These are phyloP conservation scores for Apostasia shenzhenica DNA, from an alignment of 106 monocot genomes.

Conservation along the genomic window DNA sequence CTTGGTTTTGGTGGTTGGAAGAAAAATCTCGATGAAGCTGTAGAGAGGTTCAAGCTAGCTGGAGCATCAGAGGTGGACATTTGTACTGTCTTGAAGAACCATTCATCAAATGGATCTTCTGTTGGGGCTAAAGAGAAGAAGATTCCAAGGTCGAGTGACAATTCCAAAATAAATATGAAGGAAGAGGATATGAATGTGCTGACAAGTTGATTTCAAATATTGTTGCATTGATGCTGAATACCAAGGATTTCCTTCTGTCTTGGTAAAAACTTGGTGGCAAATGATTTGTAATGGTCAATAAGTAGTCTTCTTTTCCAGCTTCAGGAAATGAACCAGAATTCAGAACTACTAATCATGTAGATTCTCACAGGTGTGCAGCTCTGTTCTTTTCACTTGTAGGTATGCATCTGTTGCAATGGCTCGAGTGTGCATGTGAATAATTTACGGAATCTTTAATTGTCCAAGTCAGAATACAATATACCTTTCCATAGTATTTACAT, in stretches of 20 bases:
- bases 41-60: conserved; percentile 90
- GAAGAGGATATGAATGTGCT: conserved; percentile 42
- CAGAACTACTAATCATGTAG: not conserved
- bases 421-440: conserved; percentile 21
- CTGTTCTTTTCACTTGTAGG: conserved; percentile 2
- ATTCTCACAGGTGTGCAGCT: conserved; percentile 5
- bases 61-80: conserved; percentile 91
- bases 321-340: not conserved
- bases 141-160: conserved; percentile 11
- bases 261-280: not conserved
- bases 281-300: not conserved
- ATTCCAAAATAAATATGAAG: conserved; percentile 11
- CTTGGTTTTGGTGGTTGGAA: conserved; percentile 67
- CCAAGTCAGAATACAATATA: not conserved
- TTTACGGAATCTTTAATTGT: not conserved
- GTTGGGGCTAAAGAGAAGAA: conserved; percentile 41
- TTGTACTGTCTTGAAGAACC: conserved; percentile 74
- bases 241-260: not conserved
- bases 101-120: conserved; percentile 49
- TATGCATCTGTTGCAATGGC: conserved; percentile 2
- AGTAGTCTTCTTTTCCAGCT: not conserved
- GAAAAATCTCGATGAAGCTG: conserved; percentile 74
- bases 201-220: conserved; percentile 9
- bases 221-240: not conserved
- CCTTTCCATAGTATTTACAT: not conserved